Evolutionary conservation across 495 filamentous ascomycete genomes (phyloP).

Genomic region (Lasiosphaeria miniovina): DNA sequence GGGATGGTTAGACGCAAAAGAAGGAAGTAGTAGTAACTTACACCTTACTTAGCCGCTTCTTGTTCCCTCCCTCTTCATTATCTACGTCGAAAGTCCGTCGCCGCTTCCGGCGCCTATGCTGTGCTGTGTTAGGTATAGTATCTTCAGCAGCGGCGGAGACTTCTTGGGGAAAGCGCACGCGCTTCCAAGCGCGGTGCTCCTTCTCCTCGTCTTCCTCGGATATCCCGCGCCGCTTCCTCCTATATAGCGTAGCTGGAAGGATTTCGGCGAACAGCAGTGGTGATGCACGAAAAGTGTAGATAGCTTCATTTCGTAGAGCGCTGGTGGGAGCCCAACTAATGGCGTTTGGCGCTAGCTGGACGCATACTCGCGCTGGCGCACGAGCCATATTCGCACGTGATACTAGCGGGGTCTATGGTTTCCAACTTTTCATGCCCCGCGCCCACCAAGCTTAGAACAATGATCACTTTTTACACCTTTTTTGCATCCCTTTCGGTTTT

Average conservation of each 20-base stretch:
- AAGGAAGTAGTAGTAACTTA: not conserved
- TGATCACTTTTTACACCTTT: too few species aligned
- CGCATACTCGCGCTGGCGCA: too few species aligned
- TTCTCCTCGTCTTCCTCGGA: constrained; percentile 4
- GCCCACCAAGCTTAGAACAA: too few species aligned
- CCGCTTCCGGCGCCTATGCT: constrained; percentile 5
- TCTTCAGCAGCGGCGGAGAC: constrained; percentile 6
- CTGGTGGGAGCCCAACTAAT: too few species aligned
- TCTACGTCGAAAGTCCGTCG: constrained; percentile 3
- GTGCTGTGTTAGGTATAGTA: not conserved
- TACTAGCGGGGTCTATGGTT: too few species aligned
- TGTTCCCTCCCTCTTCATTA: constrained; percentile 4
- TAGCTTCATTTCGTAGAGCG: too few species aligned
- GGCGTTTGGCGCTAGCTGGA: too few species aligned
- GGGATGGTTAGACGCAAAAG: too few species aligned
- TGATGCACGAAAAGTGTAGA: too few species aligned
- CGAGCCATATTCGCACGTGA: too few species aligned
- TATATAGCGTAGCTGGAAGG: not conserved
- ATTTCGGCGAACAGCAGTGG: constrained; percentile 4
- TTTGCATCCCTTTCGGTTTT: too few species aligned
- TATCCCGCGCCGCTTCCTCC: constrained; percentile 3
- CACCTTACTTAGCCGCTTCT: constrained; percentile 1
- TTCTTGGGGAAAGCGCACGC: not conserved
- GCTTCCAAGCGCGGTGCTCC: constrained; percentile 3
- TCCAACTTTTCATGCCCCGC: too few species aligned